Base-by-base conservation (phyloP, 345 rosid genomes). In the Eucalyptus lansdowneana region DNA sequence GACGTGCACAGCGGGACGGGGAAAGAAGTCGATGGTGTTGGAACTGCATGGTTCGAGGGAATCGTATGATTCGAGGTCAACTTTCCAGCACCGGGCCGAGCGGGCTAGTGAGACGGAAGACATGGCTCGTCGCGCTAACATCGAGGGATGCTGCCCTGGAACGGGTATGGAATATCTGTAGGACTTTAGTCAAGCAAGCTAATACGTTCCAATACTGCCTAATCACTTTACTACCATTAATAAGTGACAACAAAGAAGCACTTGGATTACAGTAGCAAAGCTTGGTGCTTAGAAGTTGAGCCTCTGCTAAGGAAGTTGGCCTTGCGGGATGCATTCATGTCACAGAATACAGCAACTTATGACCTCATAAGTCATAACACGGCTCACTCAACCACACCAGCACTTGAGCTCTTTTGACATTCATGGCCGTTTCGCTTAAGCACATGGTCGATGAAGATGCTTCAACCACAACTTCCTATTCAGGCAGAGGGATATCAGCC, bases 361-460 rank as follows among this genome's bases (percentile, higher is more conserved):
- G 16, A 11, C n/a, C 65, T 58, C 65, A 58, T 58, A 60, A 14
- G 15, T 60, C 34, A 58, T 58, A 24, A 58, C 16, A 27, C 16
- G 31, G 69, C 31, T 58, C 14, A 60, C 31, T 27, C 7, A 50
- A 6, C 31, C 7, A 27, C 31, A 60, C n/a, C 31, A 60, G 2
- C 4, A n/a, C 11, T 60, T 8, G 29, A 12, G 31, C 15, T 62
- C 31, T 62, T 62, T 13, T n/a, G 10, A 93, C 69, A 58, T 93
- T 89, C 53, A 50, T 14, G 14, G 94, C 94, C 21, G 92, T 89
- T 90, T 94, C 93, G 91, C 93, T 93, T 88, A 6, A 60, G 67
- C n/a, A 65, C 76, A 65, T 65, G 76, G 5, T n/a, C 76, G 4
- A 65, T 65, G 76, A 14, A 29, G 76, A 65, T n/a, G 49, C 40